Evolutionary conservation across 2,329 filamentous ascomycete species (phyloP).

Genomic region (Knufia fluminis): DNA sequence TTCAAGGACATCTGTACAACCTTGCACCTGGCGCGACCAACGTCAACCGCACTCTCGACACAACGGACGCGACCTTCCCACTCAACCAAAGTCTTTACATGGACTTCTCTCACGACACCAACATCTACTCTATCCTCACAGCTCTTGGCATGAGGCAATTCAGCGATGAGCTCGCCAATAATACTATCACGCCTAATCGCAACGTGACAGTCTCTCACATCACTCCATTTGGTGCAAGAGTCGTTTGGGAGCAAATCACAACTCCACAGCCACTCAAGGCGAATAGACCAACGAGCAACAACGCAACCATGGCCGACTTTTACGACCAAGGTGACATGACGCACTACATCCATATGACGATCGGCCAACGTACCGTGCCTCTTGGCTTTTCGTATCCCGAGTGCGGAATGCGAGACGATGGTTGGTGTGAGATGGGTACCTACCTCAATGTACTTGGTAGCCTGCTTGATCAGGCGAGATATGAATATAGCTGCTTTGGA

Average conservation of each 20-base stretch:
- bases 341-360: constrained; percentile 62
- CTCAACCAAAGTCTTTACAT: constrained; percentile 66
- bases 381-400: constrained; percentile 56
- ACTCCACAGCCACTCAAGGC: constrained; percentile 54
- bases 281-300: constrained; percentile 35
- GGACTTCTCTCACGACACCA: constrained; percentile 71
- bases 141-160: constrained; percentile 62
- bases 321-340: constrained; percentile 50
- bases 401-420: constrained; percentile 59
- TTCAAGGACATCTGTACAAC: constrained; percentile 32
- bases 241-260: constrained; percentile 66
- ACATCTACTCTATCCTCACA: constrained; percentile 59
- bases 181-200: constrained; percentile 47
- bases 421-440: constrained; percentile 65
- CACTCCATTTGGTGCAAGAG: constrained; percentile 61
- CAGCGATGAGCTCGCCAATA: constrained; percentile 47
- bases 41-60: constrained; percentile 34
- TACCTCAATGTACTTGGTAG: constrained; percentile 55
- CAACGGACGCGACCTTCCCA: constrained; percentile 60
- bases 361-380: constrained; percentile 66
- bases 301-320: constrained; percentile 24
- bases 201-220: constrained; percentile 58
- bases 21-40: constrained; percentile 33
- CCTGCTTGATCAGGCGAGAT: constrained; percentile 51
- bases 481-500: constrained; percentile 58